Evolutionary conservation across 1,284 basidiomycete genomes (phyloP), one percentile per base, ranked within the genome.

Genomic region (Rhodotorula sp.): DNA sequence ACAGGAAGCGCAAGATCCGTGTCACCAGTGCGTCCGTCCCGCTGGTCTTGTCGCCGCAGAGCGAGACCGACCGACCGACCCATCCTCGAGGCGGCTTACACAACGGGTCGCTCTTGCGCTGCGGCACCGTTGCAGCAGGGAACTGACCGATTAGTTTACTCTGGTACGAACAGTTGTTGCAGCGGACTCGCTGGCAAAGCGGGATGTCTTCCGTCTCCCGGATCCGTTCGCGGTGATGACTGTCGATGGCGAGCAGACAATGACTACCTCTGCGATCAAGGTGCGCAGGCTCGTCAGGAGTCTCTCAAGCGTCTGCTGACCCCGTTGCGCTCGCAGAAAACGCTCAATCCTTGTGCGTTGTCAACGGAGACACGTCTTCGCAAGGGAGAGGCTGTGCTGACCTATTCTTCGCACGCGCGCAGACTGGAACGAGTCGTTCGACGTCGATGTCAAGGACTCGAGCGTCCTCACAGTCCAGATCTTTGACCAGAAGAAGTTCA

Each of bases 401-500:
- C 55, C 31, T 34, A 15, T 10, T 9, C 56, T 30, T 50, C 55
- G 0, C 20, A 54, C 44, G 15, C 6, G 2, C n/a, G 9, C 66
- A 74, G 73, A 94, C 80, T 94, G 92, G 92, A 94, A 93, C 79
- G 92, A 94, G 82, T 89, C 88, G 77, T 94, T 94, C 80, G 91
- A 93, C 77, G 88, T 93, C 76, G 88, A 86, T 59, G 92, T 95
- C 78, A 91, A 89, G 80, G 92, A 95, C 78, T 89, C 90, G 6
- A 94, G 92, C 34, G 88, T 94, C 58, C 85, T 97, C 54, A 90
- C 91, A 7, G 91, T 97, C 5, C 94, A 97, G 81, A 93, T 96
- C 78, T 96, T 96, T 77, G 94, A 97, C 81, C 94, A 96, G 82
- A 89, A 92, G 81, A 96, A 95, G 82, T 96, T 96, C 83, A 97